These are phyloP conservation scores for Dendrobium catenatum DNA, from an alignment of 106 monocot genomes.

Conservation along the genomic window DNA sequence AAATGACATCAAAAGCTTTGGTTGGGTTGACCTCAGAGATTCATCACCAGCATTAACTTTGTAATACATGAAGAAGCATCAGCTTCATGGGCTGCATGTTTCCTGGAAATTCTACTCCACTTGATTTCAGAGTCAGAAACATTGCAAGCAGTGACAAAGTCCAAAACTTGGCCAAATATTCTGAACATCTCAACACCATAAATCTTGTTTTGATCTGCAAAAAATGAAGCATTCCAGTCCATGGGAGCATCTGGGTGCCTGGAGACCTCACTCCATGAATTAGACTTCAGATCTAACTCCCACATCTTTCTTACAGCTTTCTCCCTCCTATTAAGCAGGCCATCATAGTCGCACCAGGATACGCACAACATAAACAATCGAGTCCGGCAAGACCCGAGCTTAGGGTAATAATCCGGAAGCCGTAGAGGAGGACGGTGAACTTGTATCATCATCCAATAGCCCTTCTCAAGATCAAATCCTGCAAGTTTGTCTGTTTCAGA, in stretches of 20 bases:
- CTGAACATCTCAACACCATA: slow-evolving; percentile 84
- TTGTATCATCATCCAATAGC: slow-evolving; percentile 54
- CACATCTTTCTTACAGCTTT: slow-evolving; percentile 68
- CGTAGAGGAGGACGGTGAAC: slow-evolving; percentile 33
- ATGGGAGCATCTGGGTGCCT: slow-evolving; percentile 92
- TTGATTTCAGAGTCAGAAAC: slow-evolving; percentile 30
- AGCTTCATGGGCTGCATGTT: slow-evolving; percentile 40
- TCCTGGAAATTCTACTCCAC: slow-evolving; percentile 57
- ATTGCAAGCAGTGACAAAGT: slow-evolving; percentile 65
- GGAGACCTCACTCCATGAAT: slow-evolving; percentile 51
- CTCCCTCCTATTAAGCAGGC: slow-evolving; percentile 28
- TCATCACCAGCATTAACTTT: slow-evolving; percentile 51
- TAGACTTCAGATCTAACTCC: slow-evolving; percentile 43
- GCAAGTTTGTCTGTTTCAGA: slow-evolving; percentile 54
- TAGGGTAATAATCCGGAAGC: slow-evolving; percentile 53
- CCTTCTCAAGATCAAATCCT: slow-evolving; percentile 50
- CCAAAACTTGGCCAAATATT: slow-evolving; percentile 72
- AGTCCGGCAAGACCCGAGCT: slow-evolving; percentile 44
- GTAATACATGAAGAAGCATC: slow-evolving; percentile 32
- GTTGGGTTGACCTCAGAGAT: slow-evolving; percentile 20
- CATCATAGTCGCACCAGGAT: slow-evolving; percentile 54
- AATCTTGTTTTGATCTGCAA: slow-evolving; percentile 39
- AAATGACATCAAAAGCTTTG: background rate
- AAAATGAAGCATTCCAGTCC: slow-evolving; percentile 59
- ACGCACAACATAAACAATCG: slow-evolving; percentile 72